These are phyloP conservation scores for Trichoderma sp. DNA, from an alignment of 2,329 filamentous ascomycete genomes.

Conservation along the genomic window DNA sequence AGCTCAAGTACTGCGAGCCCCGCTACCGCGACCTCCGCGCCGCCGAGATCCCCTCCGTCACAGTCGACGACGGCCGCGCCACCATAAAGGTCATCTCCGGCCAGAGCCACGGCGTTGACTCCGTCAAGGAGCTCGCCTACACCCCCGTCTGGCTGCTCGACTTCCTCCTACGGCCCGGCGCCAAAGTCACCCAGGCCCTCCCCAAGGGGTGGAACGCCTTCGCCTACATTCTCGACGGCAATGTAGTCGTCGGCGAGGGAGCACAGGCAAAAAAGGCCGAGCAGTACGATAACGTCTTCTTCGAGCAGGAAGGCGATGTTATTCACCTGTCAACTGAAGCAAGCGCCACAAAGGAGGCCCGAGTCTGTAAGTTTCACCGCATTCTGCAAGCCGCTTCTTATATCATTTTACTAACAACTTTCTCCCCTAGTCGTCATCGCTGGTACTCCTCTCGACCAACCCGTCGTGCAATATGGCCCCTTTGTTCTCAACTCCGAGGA, in stretches of 20 bases:
- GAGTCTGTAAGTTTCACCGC: constrained; percentile 42
- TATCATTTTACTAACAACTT: not conserved
- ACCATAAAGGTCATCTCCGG: constrained; percentile 89
- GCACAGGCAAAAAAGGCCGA: constrained; percentile 53
- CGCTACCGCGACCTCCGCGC: constrained; percentile 84
- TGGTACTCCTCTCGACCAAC: constrained; percentile 76
- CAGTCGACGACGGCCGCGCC: constrained; percentile 69
- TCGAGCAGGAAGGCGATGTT: constrained; percentile 74
- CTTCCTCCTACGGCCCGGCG: constrained; percentile 75
- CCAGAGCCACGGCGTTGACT: constrained; percentile 78
- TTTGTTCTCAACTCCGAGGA: constrained; percentile 75
- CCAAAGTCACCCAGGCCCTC: constrained; percentile 69
- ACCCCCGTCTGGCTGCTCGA: constrained; percentile 97
- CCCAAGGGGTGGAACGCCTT: constrained; percentile 88
- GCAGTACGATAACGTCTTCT: constrained; percentile 86
- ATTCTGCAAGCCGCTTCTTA: not conserved
- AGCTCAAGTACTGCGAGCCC: constrained; percentile 85
- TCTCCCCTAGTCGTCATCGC: constrained; percentile 65
- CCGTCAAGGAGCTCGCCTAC: constrained; percentile 85
- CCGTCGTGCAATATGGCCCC: constrained; percentile 79
- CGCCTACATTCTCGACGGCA: constrained; percentile 78
- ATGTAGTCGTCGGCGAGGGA: constrained; percentile 59
- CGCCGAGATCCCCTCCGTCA: constrained; percentile 73
- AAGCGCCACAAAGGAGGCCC: constrained; percentile 56
- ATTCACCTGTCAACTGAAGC: constrained; percentile 69